Percentiles rank a stretch among this genome's conserved stretches.
Conservation (phyloP, 345 rosid species). For the Sonneratia alba region DNA sequence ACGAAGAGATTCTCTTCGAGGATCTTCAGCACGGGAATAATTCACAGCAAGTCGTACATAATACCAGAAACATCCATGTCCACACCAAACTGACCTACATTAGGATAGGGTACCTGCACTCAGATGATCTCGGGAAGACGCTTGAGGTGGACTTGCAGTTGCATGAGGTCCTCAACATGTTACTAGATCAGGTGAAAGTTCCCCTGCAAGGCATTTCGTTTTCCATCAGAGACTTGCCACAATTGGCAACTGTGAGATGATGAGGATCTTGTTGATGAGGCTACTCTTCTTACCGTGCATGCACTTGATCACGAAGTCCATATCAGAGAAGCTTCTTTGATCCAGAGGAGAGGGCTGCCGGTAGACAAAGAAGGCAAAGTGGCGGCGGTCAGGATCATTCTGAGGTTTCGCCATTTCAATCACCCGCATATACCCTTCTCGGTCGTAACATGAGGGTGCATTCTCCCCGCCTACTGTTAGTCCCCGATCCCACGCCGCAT, state of each 20-base stretch:
- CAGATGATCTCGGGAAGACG: too few species aligned
- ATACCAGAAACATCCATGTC: too few species aligned
- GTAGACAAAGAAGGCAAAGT: slow-evolving; percentile 63
- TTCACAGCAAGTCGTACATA: too few species aligned
- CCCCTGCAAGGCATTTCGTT: slow-evolving; percentile 15
- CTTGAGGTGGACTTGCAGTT: too few species aligned
- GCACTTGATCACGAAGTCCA: slow-evolving; percentile 63
- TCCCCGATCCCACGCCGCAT: slow-evolving; percentile 82
- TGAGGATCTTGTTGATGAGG: too few species aligned
- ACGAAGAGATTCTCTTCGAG: too few species aligned
- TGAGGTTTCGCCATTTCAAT: slow-evolving; percentile 79
- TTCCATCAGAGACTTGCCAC: background rate
- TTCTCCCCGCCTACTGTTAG: slow-evolving; percentile 64
- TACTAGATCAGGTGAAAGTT: slow-evolving; percentile 13
- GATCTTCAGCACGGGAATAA: too few species aligned
- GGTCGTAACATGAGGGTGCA: slow-evolving; percentile 51
- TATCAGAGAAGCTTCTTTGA: slow-evolving; percentile 67
- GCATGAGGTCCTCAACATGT: background rate
- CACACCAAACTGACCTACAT: too few species aligned
- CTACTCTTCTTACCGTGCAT: slow-evolving; percentile 57
- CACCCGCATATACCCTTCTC: slow-evolving; percentile 66
- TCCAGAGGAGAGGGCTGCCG: slow-evolving; percentile 69
- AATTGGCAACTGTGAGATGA: too few species aligned
- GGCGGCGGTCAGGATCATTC: slow-evolving; percentile 68
- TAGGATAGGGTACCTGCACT: too few species aligned